phyloP scores from a whole-genome alignment of 1,284 basidiomycete genomes.

The Sutorius eximius region DNA sequence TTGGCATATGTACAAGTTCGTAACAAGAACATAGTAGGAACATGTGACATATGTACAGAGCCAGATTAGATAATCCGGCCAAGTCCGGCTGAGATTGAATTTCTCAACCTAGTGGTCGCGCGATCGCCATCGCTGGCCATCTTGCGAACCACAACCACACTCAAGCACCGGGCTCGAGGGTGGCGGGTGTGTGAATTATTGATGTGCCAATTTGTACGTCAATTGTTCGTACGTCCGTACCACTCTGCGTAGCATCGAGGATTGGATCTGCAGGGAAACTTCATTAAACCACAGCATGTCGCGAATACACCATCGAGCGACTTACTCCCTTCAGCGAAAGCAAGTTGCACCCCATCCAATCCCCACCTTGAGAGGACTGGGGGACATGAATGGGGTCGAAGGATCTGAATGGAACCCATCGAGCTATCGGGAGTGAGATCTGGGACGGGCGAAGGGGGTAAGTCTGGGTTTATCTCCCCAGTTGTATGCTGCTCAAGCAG shows the following conservation, averaged over 20 bases:
- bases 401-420: no score
- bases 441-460: background rate
- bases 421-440: background rate
- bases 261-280: background rate
- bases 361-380: background rate
- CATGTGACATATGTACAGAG: background rate
- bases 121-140: no score
- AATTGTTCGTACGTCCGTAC: slow-evolving; percentile 8
- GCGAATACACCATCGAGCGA: background rate
- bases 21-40: no score
- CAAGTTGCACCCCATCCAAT: background rate
- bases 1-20: no score
- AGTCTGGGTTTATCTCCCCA: background rate
- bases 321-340: background rate
- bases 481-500: background rate
- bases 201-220: background rate
- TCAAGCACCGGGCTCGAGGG: background rate
- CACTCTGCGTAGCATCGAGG: background rate
- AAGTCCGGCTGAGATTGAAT: background rate
- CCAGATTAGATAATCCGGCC: background rate
- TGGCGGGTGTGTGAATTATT: slow-evolving; percentile 11
- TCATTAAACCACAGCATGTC: background rate
- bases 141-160: background rate
- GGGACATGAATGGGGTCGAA: background rate
- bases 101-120: background rate